A percentile compares a stretch with the other conserved stretches of the same genome.
Evolutionary conservation across 768 basidiomycete species (phyloP).

Genomic region (Lentinula raphanica): DNA sequence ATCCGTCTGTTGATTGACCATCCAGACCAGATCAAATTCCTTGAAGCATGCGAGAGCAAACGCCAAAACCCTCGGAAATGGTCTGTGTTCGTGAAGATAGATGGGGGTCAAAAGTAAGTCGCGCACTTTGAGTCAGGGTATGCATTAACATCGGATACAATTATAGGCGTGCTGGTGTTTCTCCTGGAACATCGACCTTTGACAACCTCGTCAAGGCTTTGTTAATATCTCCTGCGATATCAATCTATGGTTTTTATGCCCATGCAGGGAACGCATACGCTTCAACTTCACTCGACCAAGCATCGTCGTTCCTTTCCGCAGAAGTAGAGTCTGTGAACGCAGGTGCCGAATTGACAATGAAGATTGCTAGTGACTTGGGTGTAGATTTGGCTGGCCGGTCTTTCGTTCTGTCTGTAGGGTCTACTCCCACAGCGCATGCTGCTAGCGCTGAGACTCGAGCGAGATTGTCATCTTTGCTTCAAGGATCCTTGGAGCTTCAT

Average conservation of each 20-base stretch:
- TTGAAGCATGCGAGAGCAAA: constrained; percentile 55
- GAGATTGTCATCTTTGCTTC: constrained; percentile 40
- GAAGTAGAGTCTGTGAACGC: constrained; percentile 70
- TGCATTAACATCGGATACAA: not conserved
- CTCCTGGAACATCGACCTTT: constrained; percentile 37
- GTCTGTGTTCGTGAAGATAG: constrained; percentile 80
- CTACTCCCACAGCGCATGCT: constrained; percentile 85
- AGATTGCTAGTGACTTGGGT: constrained; percentile 35
- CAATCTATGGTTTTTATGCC: constrained; percentile 79
- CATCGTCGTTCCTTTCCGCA: constrained; percentile 56
- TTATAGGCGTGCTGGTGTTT: constrained; percentile 11
- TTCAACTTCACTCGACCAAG: constrained; percentile 63
- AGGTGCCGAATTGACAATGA: constrained; percentile 53
- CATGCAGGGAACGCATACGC: constrained; percentile 77
- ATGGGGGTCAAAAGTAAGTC: constrained; percentile 70
- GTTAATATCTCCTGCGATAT: constrained; percentile 48
- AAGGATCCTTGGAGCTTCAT: constrained; percentile 69
- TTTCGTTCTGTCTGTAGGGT: constrained; percentile 76
- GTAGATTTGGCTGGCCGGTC: constrained; percentile 32
- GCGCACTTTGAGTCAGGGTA: too few species aligned
- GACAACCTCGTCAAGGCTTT: constrained; percentile 47
- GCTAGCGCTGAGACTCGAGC: constrained; percentile 49
- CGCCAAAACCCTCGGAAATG: constrained; percentile 42
- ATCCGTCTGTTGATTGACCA: constrained; percentile 74
- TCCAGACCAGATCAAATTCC: constrained; percentile 59